Evolutionary conservation across 2,329 filamentous ascomycete species (phyloP), one percentile per base, ranked within the genome.

Genomic region (Nigrograna mackinnonii): DNA sequence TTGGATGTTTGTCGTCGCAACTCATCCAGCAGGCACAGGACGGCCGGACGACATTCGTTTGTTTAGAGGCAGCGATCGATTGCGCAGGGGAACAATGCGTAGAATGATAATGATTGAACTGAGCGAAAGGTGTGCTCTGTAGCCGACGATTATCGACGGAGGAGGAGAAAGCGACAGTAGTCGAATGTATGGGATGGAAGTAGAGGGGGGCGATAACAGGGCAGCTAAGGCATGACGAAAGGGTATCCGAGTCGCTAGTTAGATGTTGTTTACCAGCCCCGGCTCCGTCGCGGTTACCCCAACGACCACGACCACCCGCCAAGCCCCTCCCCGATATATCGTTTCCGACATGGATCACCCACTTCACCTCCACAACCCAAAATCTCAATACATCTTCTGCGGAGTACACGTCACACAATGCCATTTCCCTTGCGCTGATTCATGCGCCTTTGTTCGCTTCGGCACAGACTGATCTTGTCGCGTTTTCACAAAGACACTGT

Each of bases 21-120:
- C 43, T 55, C 50, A 50, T 54, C 31, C 37, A 50, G 49, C 44
- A 31, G 35, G 36, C 31, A 46, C 42, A 39, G 42, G 40, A 39
- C 35, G 39, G 35, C 37, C 21, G 37, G 28, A 42, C 48, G 46
- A 43, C 55, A 55, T 58, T 46, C 47, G 52, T 47, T 37, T 45
- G 35, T 35, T 37, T 35, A 35, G 21, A 6, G 33, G 33, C 17
- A 18, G 17, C 17, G 31, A 34, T 34, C 9, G 24, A 28, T 28
- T 28, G 9, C 24, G 24, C 24, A 28, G 24, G n/a, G n/a, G 24
- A 28, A 28, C n/a, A n/a, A n/a, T n/a, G 24, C 9, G n/a, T 28
- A 9, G 24, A n/a, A n/a, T n/a, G n/a, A n/a, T n/a, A n/a, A n/a
- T n/a, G n/a, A n/a, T n/a, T n/a, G n/a, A n/a, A n/a, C n/a, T n/a